Percentiles rank a stretch among this genome's conserved stretches.
Conservation (phyloP, 2,329 filamentous ascomycete genomes). For the Penicillium palitans region DNA sequence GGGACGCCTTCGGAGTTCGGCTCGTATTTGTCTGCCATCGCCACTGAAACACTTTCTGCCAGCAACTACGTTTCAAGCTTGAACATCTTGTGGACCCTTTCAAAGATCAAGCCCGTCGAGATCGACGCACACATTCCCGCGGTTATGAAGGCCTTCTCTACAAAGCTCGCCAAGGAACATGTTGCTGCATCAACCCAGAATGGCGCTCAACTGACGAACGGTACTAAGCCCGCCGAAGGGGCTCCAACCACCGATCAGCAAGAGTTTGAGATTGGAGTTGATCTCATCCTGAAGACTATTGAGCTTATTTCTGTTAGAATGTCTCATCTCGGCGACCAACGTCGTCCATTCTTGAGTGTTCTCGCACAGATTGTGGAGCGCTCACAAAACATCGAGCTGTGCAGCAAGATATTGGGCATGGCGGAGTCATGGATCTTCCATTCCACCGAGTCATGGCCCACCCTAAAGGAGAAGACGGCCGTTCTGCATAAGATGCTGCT, state of each 20-base stretch:
- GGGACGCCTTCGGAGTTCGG: conserved; percentile 83
- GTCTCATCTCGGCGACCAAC: conserved; percentile 85
- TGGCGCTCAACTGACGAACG: conserved; percentile 40
- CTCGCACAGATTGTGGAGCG: conserved; percentile 94
- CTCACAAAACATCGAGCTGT: conserved; percentile 81
- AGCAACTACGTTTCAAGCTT: conserved; percentile 83
- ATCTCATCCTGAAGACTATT: conserved; percentile 90
- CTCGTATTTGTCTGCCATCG: conserved; percentile 77
- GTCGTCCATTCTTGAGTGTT: conserved; percentile 91
- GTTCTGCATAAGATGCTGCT: conserved; percentile 99
- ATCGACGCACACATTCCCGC: conserved; percentile 86
- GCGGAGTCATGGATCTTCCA: conserved; percentile 96
- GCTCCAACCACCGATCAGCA: conserved; percentile 60
- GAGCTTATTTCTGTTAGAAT: conserved; percentile 90
- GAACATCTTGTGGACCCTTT: conserved; percentile 90
- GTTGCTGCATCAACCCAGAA: conserved; percentile 66
- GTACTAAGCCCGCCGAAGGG: conserved; percentile 43
- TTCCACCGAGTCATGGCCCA: conserved; percentile 92
- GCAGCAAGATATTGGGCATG: conserved; percentile 89
- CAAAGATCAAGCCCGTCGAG: conserved; percentile 77
- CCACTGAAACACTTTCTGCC: conserved; percentile 80
- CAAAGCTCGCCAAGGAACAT: conserved; percentile 90
- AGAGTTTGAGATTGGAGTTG: conserved; percentile 84
- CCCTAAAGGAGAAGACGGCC: conserved; percentile 96
- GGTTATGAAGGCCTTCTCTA: conserved; percentile 90